Conservation (phyloP, 2,329 filamentous ascomycete species). For the Neonectria hederae region DNA sequence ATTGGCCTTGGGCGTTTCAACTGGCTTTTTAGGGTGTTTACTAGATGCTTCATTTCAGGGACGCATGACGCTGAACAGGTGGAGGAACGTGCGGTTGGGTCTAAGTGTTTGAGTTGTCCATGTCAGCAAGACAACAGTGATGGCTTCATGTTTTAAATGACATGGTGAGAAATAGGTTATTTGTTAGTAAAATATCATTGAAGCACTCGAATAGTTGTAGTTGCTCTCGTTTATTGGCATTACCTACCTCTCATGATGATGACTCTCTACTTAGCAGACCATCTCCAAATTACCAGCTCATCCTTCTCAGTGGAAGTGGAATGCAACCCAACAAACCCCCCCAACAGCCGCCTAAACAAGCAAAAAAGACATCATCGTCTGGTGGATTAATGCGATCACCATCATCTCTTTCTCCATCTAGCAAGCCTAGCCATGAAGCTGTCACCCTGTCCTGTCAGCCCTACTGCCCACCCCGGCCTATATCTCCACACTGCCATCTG, state of each 20-base stretch:
- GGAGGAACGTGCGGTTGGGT: not conserved
- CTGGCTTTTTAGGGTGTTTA: not conserved
- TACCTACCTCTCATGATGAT: not conserved
- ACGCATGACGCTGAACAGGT: not conserved
- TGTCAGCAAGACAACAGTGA: not conserved
- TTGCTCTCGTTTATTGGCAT: not conserved
- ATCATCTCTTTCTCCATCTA: not conserved
- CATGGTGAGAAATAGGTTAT: not conserved
- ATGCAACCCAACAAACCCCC: not conserved
- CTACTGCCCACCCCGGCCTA: not conserved
- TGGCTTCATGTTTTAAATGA: not conserved
- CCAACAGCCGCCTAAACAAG: not conserved
- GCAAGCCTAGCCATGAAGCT: not conserved
- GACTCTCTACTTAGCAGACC: not conserved
- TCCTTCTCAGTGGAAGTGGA: not conserved
- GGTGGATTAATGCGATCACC: not conserved
- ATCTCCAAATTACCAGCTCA: not conserved
- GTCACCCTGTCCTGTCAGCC: slow-evolving; percentile 5
- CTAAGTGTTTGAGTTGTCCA: not conserved
- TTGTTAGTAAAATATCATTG: not conserved
- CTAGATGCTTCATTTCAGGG: not conserved
- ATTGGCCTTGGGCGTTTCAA: not conserved
- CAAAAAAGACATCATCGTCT: not conserved
- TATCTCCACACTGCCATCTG: not conserved
- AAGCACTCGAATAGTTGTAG: not conserved